Evolutionary conservation across 306 rosid species (phyloP).

Genomic region (Elaeagnus macrophylla): DNA sequence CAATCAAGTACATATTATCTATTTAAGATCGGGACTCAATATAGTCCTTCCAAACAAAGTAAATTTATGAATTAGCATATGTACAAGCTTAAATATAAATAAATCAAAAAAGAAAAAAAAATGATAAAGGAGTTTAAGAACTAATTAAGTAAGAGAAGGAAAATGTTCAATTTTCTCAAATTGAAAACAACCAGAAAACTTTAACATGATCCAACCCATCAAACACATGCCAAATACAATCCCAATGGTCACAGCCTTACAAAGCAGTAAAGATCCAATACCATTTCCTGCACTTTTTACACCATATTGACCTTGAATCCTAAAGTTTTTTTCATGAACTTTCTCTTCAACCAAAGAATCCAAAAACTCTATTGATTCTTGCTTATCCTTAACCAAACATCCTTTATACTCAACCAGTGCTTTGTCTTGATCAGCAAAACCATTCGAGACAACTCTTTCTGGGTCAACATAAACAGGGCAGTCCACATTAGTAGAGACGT

Average conservation of each 20-base stretch:
- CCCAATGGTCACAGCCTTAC: conserved; percentile 35
- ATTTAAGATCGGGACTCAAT: too few relatives aligned
- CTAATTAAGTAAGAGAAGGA: conserved; percentile 33
- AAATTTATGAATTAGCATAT: background rate
- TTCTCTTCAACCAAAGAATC: conserved; percentile 12
- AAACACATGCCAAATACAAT: conserved; percentile 35
- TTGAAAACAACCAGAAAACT: conserved; percentile 25
- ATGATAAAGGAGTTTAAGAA: background rate
- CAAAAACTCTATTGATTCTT: background rate
- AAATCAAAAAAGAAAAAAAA: background rate
- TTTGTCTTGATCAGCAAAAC: background rate
- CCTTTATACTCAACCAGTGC: background rate
- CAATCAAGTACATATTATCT: too few relatives aligned
- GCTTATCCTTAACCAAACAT: background rate
- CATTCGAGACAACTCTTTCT: background rate
- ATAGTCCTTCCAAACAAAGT: too few relatives aligned
- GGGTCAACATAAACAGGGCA: too few relatives aligned
- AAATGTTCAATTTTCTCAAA: conserved; percentile 11
- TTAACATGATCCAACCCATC: conserved; percentile 26
- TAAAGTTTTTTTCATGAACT: background rate
- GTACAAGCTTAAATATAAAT: background rate
- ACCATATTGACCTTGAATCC: background rate
- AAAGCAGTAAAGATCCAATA: conserved; percentile 2
- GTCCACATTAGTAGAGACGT: background rate
- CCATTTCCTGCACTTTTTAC: conserved; percentile 8